These are phyloP conservation scores for Mixia osmundae DNA, from an alignment of 1,284 basidiomycete species.

Conservation along the genomic window DNA sequence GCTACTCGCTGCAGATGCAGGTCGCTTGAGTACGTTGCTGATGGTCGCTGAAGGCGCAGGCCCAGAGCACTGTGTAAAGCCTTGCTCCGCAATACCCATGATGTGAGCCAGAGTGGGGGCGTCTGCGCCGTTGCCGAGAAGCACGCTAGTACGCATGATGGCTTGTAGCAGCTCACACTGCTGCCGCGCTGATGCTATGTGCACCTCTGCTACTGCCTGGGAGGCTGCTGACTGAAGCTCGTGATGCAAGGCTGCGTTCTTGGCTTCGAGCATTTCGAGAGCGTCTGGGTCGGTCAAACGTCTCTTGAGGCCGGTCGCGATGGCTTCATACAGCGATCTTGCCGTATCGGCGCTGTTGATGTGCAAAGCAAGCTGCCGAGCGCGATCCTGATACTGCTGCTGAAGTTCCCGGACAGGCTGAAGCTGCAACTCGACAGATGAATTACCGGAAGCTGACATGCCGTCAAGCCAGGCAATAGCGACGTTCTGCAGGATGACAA, in stretches of 20 bases:
- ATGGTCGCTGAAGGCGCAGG: no score
- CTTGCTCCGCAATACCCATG: no score
- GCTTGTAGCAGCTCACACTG: slow-evolving; percentile 4
- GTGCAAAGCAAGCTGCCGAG: not conserved
- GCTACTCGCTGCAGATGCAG: no score
- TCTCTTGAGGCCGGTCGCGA: not conserved
- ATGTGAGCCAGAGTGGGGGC: no score
- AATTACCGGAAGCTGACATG: not conserved
- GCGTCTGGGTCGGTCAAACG: slow-evolving; percentile 3
- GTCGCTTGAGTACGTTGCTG: no score
- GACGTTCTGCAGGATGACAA: not conserved
- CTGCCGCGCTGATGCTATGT: slow-evolving; percentile 1
- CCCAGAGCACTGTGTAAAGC: no score
- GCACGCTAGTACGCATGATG: no score
- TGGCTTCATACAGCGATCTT: not conserved
- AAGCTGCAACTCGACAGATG: not conserved
- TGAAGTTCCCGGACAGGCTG: not conserved
- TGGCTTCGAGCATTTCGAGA: slow-evolving; percentile 3
- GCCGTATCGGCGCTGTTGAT: not conserved
- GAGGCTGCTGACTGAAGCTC: not conserved
- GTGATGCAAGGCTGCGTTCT: not conserved
- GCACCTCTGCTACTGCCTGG: slow-evolving; percentile 1
- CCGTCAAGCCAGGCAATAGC: slow-evolving; percentile 1
- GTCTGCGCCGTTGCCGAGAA: no score
- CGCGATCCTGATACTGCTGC: not conserved